phyloP scores from a whole-genome alignment of 306 rosid genomes.

The Vigna reflexopilosa region DNA sequence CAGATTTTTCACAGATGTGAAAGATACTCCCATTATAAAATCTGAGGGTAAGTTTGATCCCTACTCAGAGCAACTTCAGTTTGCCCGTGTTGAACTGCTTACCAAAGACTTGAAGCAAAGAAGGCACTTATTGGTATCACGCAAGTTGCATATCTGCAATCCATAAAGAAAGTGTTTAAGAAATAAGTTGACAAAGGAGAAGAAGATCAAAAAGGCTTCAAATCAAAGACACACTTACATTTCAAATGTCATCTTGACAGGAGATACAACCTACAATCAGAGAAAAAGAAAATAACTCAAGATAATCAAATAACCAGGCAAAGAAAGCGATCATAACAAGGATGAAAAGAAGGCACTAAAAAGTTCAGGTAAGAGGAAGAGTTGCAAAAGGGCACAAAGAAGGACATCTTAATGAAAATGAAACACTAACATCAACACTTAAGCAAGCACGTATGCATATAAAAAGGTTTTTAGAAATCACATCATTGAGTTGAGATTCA shows the following conservation, averaged over 20 bases:
- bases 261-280: slow-evolving; percentile 82
- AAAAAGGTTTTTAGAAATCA: slow-evolving; percentile 12
- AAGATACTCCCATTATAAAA: slow-evolving; percentile 2
- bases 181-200: slow-evolving; percentile 29
- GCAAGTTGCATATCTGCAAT: slow-evolving; percentile 89
- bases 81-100: slow-evolving; percentile 46
- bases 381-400: not conserved
- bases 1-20: not conserved
- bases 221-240: slow-evolving; percentile 63
- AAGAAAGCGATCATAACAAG: not conserved
- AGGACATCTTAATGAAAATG: not conserved
- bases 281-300: slow-evolving; percentile 30
- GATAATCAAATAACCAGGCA: slow-evolving; percentile 11
- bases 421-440: not conserved
- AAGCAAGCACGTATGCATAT: not conserved
- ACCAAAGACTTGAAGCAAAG: slow-evolving; percentile 98
- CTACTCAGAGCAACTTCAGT: slow-evolving; percentile 11
- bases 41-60: not conserved
- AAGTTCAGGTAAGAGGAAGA: slow-evolving; percentile 5
- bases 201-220: slow-evolving; percentile 8
- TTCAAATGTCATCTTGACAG: slow-evolving; percentile 93
- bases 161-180: slow-evolving; percentile 10
- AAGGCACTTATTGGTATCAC: slow-evolving; percentile 94
- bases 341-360: not conserved
- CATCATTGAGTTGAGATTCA: not conserved